Conservation (phyloP, 495 filamentous ascomycete genomes). For the Viridothelium virens region DNA sequence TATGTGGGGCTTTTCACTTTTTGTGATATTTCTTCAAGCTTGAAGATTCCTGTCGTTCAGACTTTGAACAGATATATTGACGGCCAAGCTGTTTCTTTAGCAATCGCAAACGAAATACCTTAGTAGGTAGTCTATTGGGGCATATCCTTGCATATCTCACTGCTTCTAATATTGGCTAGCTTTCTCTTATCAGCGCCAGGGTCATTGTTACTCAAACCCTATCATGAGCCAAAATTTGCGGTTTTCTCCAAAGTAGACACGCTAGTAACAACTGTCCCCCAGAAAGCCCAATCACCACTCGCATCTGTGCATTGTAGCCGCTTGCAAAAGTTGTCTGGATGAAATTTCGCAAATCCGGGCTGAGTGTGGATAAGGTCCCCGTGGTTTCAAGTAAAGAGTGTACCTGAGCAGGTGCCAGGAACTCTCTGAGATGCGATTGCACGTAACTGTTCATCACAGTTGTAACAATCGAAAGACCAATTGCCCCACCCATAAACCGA, state of each 20-base stretch:
- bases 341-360: background rate
- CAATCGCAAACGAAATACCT: background rate
- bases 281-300: conserved; percentile 5
- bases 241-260: background rate
- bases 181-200: background rate
- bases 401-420: background rate
- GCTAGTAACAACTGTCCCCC: background rate
- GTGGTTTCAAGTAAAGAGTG: background rate
- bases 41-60: background rate
- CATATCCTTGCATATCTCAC: background rate
- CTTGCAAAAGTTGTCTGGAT: background rate
- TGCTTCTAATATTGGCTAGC: background rate
- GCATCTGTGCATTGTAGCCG: background rate
- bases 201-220: background rate
- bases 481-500: background rate
- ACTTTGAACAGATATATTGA: background rate
- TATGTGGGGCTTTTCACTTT: too few species aligned
- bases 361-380: background rate
- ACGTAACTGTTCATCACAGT: conserved; percentile 7
- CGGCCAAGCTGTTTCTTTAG: background rate
- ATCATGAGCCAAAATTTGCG: conserved; percentile 4
- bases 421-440: background rate
- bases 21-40: background rate
- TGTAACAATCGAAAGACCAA: background rate
- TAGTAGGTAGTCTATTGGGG: background rate